phyloP scores from a whole-genome alignment of 345 rosid species.

The Populus davidiana region DNA sequence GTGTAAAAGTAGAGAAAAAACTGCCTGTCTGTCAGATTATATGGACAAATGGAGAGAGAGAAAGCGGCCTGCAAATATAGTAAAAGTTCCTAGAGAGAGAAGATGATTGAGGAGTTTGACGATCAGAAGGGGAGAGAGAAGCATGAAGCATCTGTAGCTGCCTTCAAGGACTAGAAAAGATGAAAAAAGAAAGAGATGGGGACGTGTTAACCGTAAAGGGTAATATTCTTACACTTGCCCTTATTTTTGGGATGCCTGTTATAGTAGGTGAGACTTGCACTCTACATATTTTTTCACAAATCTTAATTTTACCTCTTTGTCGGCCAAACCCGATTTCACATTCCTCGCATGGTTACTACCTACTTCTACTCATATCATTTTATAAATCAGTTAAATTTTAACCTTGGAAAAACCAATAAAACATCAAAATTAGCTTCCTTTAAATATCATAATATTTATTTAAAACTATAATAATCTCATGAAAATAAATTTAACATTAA shows the following conservation, averaged over 20 bases:
- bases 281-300: not conserved
- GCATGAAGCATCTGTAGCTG: not conserved
- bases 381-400: too few relatives aligned
- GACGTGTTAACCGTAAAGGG: slow-evolving; percentile 42
- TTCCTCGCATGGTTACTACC: not conserved
- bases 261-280: not conserved
- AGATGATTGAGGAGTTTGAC: not conserved
- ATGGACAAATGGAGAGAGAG: slow-evolving; percentile 2
- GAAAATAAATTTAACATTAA: too few relatives aligned
- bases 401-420: too few relatives aligned
- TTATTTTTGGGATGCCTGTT: slow-evolving; percentile 19
- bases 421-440: too few relatives aligned
- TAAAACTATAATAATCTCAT: too few relatives aligned
- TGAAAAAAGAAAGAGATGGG: slow-evolving; percentile 7
- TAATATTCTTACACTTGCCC: slow-evolving; percentile 40
- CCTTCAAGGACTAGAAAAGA: slow-evolving; percentile 25
- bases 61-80: not conserved
- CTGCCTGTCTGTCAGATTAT: not conserved
- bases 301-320: not conserved
- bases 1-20: not conserved
- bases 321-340: not conserved
- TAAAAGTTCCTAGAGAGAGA: not conserved
- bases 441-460: too few relatives aligned
- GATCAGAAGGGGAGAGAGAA: not conserved
- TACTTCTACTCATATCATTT: too few relatives aligned